Evolutionary conservation across 306 rosid genomes (phyloP).

Genomic region (Erythrophleum fordii): DNA sequence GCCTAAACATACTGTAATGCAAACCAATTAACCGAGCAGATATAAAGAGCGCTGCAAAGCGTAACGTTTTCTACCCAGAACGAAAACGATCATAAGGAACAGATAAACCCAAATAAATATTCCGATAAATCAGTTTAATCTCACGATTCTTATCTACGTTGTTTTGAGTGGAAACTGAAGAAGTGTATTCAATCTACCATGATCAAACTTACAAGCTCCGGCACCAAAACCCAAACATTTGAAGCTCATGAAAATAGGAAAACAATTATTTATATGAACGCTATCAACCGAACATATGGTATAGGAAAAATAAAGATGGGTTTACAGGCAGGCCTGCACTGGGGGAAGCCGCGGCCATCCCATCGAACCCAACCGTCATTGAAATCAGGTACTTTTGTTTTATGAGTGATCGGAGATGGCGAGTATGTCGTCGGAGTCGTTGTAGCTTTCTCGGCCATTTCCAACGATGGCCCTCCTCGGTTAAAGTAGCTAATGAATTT

Average conservation of each 20-base stretch:
- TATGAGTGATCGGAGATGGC: conserved; percentile 58
- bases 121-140: neutral
- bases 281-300: neutral
- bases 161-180: neutral
- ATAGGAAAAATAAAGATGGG: neutral
- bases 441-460: conserved; percentile 70
- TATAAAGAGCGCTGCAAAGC: neutral
- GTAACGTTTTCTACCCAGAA: neutral
- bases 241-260: neutral
- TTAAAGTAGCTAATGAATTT: neutral
- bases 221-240: neutral
- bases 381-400: conserved; percentile 45
- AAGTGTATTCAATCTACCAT: neutral
- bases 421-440: conserved; percentile 66
- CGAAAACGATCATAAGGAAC: neutral
- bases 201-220: neutral
- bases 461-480: neutral
- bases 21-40: neutral
- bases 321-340: conserved; percentile 87
- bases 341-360: conserved; percentile 77
- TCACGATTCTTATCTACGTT: neutral
- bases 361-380: conserved; percentile 69
- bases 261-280: neutral
- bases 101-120: neutral
- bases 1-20: neutral